Conservation (phyloP, 2,329 filamentous ascomycete species). For the Colletotrichum magnum region DNA sequence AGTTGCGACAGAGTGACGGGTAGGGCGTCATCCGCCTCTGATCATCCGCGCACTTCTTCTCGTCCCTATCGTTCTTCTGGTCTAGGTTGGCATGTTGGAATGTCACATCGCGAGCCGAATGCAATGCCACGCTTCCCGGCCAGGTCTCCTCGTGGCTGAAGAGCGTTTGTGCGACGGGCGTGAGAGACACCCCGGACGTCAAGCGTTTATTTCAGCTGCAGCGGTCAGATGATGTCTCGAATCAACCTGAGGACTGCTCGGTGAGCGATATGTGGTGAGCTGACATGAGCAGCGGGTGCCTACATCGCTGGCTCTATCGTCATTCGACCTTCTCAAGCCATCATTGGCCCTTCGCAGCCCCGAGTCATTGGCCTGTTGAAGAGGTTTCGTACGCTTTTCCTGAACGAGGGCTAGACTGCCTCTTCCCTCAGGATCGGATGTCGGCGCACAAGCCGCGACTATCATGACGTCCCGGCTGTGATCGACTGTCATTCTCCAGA, state of each 20-base stretch:
- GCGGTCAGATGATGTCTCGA: conserved; percentile 32
- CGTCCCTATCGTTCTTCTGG: neutral
- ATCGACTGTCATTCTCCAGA: conserved; percentile 23
- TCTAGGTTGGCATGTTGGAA: neutral
- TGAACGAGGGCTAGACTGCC: conserved; percentile 2
- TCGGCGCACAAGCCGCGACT: conserved; percentile 18
- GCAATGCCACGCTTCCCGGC: neutral
- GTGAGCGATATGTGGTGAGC: conserved; percentile 6
- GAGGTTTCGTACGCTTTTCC: conserved; percentile 12
- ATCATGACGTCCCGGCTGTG: conserved; percentile 3
- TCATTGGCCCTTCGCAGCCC: conserved; percentile 13
- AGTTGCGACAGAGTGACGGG: conserved; percentile 8
- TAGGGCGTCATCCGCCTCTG: conserved; percentile 12
- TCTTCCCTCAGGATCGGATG: conserved; percentile 4
- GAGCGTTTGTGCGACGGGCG: conserved; percentile 1
- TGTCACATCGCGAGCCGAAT: neutral
- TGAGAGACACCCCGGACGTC: conserved; percentile 1
- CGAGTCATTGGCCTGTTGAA: conserved; percentile 26
- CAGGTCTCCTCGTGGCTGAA: conserved; percentile 7
- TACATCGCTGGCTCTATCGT: conserved; percentile 13
- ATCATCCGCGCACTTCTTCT: conserved; percentile 2
- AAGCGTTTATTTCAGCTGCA: conserved; percentile 20
- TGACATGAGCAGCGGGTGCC: conserved; percentile 21
- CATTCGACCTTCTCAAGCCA: conserved; percentile 1
- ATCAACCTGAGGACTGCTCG: neutral